Evolutionary conservation across 139 green algal genomes (phyloP), one percentile per base, ranked within the genome.

Genomic region (Coelastrella sp.): DNA sequence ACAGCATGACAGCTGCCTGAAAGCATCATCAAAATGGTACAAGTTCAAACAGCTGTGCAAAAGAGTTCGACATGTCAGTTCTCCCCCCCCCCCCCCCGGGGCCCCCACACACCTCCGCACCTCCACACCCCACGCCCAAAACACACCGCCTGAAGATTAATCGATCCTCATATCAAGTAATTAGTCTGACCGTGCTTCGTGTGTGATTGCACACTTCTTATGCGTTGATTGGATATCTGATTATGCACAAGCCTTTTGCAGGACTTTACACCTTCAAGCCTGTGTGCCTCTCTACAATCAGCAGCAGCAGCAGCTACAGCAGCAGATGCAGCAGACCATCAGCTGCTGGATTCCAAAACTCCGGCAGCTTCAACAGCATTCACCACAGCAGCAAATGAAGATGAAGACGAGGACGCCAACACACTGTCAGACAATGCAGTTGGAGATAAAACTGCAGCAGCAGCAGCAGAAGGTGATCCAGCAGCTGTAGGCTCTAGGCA

Each of bases 201-300:
- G 11, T 12, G 63, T 12, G 63, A 12, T 15, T 15, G 11, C 12
- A 70, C 63, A 25, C 70, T 35, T 58, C 74, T 19, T 80, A 58
- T 6, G 74, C 5, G 9, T 58, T 8, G 15, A 17, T 58, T 6
- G 1, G 14, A 19, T 58, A 58, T 7, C 25, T n/a, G 24, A n/a
- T 7, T 9, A 5, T 4, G 7, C 74, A 60, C 25, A 58, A 60
- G 74, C 63, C 63, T 3, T 59, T 22, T 88, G 68, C 68, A 88
- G 84, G 84, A 88, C 8, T 88, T 81, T 25, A 88, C 84, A 19
- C 20, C 84, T 20, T 70, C 66, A 8, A 58, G 56, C 6, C 56
- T 88, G 9, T 58, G 65, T 25, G 68, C 68, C 20, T 58, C 22
- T 24, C 22, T 87, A 4, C n/a, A 59, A 35, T 6, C 81, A 75